Evolutionary conservation across 345 rosid genomes (phyloP), one percentile per base, ranked within the genome.

Genomic region (Alliaria petiolata): DNA sequence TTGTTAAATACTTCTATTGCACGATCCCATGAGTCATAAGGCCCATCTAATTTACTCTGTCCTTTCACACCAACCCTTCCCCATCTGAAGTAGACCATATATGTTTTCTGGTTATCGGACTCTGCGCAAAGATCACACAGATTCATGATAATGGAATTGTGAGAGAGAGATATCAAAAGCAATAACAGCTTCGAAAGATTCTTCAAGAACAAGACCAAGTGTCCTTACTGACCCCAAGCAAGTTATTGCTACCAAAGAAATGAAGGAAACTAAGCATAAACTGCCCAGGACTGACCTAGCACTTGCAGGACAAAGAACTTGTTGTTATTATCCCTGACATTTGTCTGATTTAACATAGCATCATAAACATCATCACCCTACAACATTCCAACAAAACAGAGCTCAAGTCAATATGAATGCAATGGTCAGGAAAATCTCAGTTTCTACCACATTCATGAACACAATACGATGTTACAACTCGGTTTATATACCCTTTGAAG

Each of bases 51-150:
- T 65, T 90, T 93, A 71, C 80, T 85, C 80, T 86, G 98, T 71
- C 97, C 98, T 81, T 83, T 87, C 16, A 84, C 78, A 46, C 98
- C 97, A 74, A 90, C 96, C 80, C 98, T 86, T 15, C 98, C 97
- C 98, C 98, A 93, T 83, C 92, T 89, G 52, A 54, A 71, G 76
- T 84, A 85, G 45, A 89, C 88, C 79, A 84, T 80, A 79, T 83
- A 93, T 67, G 83, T 61, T 40, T 85, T 84, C 28, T 83, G 79
- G 33, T 53, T 84, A 82, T 90, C 92, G 50, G 97, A 89, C 75
- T 87, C 98, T 93, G 90, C 76, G 65, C 57, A 66, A 2, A 81
- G 38, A 53, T 39, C 49, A 39, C 30, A 28, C 14, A 25, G 43
- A 56, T 56, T 51, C 17, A 56, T 17, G 16, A 65, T 13, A 39